Evolutionary conservation across 106 monocot species (phyloP).

Genomic region (Posidonia australis): DNA sequence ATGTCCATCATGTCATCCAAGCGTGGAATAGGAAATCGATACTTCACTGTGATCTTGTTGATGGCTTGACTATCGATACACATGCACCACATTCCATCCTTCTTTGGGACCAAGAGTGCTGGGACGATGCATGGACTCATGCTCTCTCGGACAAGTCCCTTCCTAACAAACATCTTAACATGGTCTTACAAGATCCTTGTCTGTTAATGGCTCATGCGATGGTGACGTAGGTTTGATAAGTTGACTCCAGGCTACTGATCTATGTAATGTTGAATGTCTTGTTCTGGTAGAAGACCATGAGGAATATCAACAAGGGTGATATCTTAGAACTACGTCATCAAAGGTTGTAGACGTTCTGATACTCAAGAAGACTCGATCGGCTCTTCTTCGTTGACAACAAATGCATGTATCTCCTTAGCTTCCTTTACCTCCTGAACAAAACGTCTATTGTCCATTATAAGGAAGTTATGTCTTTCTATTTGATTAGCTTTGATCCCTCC

Average conservation of each 20-base stretch:
- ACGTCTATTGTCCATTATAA: too few species aligned
- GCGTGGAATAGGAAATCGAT: not conserved
- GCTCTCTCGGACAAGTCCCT: not conserved
- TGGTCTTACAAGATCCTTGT: not conserved
- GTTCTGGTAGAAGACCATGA: too few species aligned
- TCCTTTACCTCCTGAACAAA: too few species aligned
- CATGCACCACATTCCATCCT: conserved; percentile 4
- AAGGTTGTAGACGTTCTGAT: too few species aligned
- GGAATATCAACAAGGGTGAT: too few species aligned
- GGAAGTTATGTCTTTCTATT: too few species aligned
- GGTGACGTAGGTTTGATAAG: too few species aligned
- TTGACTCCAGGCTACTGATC: not conserved
- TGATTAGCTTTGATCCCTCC: too few species aligned
- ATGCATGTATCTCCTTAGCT: too few species aligned
- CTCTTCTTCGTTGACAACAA: too few species aligned
- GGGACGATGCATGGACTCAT: not conserved
- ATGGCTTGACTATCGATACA: conserved; percentile 8
- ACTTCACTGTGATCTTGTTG: conserved; percentile 8
- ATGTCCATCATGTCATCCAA: conserved; percentile 5
- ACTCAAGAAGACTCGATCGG: too few species aligned
- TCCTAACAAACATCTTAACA: not conserved
- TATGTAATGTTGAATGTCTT: conserved; percentile 4
- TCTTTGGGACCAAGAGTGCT: not conserved
- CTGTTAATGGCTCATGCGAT: not conserved
- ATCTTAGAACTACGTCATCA: too few species aligned